A percentile compares a stretch with the other conserved stretches of the same genome.
Conservation (phyloP, 2,329 filamentous ascomycete genomes). For the Bipolaris gigantea region DNA sequence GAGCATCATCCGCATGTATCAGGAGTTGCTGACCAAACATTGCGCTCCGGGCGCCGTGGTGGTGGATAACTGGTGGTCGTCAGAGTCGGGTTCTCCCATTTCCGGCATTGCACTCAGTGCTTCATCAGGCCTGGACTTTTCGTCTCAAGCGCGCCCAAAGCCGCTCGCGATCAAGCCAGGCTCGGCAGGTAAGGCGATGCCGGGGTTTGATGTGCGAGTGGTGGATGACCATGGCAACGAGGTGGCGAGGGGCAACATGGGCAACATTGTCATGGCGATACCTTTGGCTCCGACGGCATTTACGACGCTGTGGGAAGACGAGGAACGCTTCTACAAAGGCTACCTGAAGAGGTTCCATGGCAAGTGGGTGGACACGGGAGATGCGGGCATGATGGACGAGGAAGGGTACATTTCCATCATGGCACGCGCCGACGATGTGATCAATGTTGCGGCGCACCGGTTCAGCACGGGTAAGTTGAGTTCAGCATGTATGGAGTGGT, state of each 20-base stretch:
- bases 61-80: slow-evolving; percentile 76
- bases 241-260: slow-evolving; percentile 73
- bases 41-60: slow-evolving; percentile 65
- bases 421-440: slow-evolving; percentile 76
- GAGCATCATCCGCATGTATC: slow-evolving; percentile 79
- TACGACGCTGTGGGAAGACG: slow-evolving; percentile 82
- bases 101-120: slow-evolving; percentile 67
- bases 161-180: slow-evolving; percentile 74
- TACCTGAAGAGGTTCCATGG: slow-evolving; percentile 83
- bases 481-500: background rate
- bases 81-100: slow-evolving; percentile 70
- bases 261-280: slow-evolving; percentile 83
- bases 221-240: slow-evolving; percentile 80
- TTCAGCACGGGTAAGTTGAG: slow-evolving; percentile 73
- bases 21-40: slow-evolving; percentile 68
- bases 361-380: slow-evolving; percentile 86
- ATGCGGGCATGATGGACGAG: slow-evolving; percentile 81
- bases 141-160: slow-evolving; percentile 44
- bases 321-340: slow-evolving; percentile 80
- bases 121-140: slow-evolving; percentile 59
- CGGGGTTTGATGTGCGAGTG: slow-evolving; percentile 83
- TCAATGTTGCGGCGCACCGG: slow-evolving; percentile 93
- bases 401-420: slow-evolving; percentile 69
- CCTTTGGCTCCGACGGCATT: slow-evolving; percentile 86
- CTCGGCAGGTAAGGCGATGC: slow-evolving; percentile 87